A percentile compares a stretch with the other conserved stretches of the same genome.
phyloP scores from a whole-genome alignment of 257 asterid genomes.

The Asclepias syriaca region DNA sequence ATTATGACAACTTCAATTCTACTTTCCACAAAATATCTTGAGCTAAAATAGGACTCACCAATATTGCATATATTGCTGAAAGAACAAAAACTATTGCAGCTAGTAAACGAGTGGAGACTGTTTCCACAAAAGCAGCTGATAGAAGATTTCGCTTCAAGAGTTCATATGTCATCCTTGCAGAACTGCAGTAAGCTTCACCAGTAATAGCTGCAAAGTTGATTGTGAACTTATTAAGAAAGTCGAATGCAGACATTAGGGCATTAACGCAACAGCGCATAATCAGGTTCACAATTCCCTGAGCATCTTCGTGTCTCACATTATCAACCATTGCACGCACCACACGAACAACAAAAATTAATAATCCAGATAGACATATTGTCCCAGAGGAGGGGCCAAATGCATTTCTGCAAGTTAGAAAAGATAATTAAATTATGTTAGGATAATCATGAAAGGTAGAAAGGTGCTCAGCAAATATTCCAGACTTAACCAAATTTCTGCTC shows the following conservation, averaged over 20 bases:
- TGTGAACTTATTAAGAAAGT: conserved; percentile 90
- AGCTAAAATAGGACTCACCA: conserved; percentile 41
- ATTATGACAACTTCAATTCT: background rate
- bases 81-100: conserved; percentile 76
- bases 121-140: conserved; percentile 85
- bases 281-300: conserved; percentile 72
- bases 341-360: conserved; percentile 53
- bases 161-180: conserved; percentile 87
- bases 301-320: conserved; percentile 73
- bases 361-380: conserved; percentile 86
- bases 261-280: conserved; percentile 70
- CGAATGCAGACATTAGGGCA: conserved; percentile 60
- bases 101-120: conserved; percentile 78
- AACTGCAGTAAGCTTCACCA: conserved; percentile 89
- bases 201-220: conserved; percentile 89
- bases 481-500: background rate
- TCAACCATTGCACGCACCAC: conserved; percentile 80
- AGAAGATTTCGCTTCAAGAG: conserved; percentile 93
- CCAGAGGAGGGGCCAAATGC: conserved; percentile 94
- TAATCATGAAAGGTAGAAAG: background rate
- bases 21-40: background rate
- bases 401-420: conserved; percentile 45
- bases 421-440: conserved; percentile 4
- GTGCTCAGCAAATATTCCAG: background rate
- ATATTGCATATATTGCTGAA: conserved; percentile 75